Percentiles rank a stretch among this genome's conserved stretches.
phyloP scores from a whole-genome alignment of 2,329 filamentous ascomycete species.

The Sphaerulina musiva region DNA sequence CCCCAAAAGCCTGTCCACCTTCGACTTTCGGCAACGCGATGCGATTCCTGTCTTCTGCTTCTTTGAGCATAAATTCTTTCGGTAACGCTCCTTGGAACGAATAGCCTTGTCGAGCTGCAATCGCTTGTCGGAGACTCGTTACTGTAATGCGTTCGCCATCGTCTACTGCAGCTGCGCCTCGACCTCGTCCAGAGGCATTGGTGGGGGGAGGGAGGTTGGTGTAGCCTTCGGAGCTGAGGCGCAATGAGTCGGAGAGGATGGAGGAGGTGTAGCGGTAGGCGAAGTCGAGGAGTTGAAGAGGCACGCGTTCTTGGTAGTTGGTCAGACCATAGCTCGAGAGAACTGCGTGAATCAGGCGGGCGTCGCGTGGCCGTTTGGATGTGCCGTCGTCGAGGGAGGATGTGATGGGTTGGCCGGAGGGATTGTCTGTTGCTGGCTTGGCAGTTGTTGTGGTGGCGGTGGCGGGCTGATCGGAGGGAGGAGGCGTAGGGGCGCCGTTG shows the following conservation, averaged over 20 bases:
- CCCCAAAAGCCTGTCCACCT: conserved; percentile 48
- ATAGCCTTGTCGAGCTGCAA: conserved; percentile 60
- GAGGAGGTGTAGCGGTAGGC: conserved; percentile 74
- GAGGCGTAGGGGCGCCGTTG: conserved; percentile 29
- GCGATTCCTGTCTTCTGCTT: conserved; percentile 65
- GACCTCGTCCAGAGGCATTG: conserved; percentile 12
- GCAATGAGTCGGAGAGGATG: conserved; percentile 64
- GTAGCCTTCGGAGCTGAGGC: conserved; percentile 64
- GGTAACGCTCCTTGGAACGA: conserved; percentile 60
- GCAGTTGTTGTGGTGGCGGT: conserved; percentile 10
- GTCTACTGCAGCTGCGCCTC: conserved; percentile 31
- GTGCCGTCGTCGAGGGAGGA: conserved; percentile 33
- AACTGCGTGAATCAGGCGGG: conserved; percentile 71
- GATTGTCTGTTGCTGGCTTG: conserved; percentile 17
- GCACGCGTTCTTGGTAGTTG: conserved; percentile 74
- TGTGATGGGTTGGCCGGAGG: conserved; percentile 27
- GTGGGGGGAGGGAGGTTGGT: conserved; percentile 33
- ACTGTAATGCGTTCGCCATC: conserved; percentile 53
- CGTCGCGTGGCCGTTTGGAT: conserved; percentile 62
- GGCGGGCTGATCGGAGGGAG: conserved; percentile 25
- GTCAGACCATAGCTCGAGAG: conserved; percentile 72
- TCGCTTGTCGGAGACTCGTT: conserved; percentile 65
- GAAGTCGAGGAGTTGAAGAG: conserved; percentile 76
- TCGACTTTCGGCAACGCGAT: conserved; percentile 52
- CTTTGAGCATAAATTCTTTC: conserved; percentile 70